Evolutionary conservation across 129 eudicot species (phyloP).

Genomic region (Artemisia argyi): DNA sequence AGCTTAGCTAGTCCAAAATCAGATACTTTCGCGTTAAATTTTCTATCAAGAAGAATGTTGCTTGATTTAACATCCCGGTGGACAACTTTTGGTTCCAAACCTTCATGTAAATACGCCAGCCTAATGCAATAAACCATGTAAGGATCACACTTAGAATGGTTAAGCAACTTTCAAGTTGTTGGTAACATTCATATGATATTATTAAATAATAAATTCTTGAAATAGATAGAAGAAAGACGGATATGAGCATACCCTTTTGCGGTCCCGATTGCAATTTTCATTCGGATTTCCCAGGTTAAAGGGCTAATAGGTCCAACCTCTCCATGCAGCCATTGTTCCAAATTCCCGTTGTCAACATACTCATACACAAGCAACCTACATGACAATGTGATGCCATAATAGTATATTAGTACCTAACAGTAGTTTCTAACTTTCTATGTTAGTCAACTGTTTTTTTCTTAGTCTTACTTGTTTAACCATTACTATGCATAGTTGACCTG

Average conservation of each 20-base stretch:
- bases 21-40: slow-evolving; percentile 86
- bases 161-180: too few species aligned
- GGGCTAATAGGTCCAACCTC: slow-evolving; percentile 78
- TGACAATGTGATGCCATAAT: not conserved
- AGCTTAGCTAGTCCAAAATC: slow-evolving; percentile 97
- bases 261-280: slow-evolving; percentile 26
- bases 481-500: not conserved
- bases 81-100: slow-evolving; percentile 95
- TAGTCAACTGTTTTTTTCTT: not conserved
- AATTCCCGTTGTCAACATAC: slow-evolving; percentile 88
- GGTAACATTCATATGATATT: too few species aligned
- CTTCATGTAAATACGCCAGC: slow-evolving; percentile 90
- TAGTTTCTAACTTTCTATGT: not conserved
- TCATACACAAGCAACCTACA: slow-evolving; percentile 92
- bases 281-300: slow-evolving; percentile 25
- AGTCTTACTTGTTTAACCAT: slow-evolving; percentile 5
- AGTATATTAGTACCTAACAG: not conserved
- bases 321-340: slow-evolving; percentile 98
- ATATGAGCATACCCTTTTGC: slow-evolving; percentile 23
- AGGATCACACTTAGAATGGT: not conserved
- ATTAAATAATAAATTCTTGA: too few species aligned
- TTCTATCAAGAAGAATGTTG: slow-evolving; percentile 85
- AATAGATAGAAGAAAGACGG: too few species aligned
- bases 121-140: slow-evolving; percentile 34
- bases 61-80: slow-evolving; percentile 98